Evolutionary conservation across 2,329 filamentous ascomycete species (phyloP).

Genomic region (Didymella glomerata): DNA sequence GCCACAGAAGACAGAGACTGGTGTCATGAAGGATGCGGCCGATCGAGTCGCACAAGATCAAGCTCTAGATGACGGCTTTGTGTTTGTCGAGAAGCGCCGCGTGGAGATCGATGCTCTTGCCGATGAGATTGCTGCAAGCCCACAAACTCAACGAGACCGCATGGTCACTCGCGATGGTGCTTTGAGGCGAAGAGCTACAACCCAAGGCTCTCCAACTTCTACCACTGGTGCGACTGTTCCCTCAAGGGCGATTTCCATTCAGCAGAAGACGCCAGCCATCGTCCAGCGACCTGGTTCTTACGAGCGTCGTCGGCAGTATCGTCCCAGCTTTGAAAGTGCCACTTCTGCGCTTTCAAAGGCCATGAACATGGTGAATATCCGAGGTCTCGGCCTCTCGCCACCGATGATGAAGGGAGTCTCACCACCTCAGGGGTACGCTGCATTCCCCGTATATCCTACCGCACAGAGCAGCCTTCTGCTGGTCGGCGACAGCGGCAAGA

Average conservation of each 20-base stretch:
- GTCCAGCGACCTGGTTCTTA: constrained; percentile 83
- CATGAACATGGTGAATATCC: constrained; percentile 87
- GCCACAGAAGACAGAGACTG: constrained; percentile 51
- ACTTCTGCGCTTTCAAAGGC: constrained; percentile 95
- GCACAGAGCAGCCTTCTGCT: constrained; percentile 74
- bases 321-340: constrained; percentile 75
- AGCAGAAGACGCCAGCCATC: constrained; percentile 66
- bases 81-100: constrained; percentile 91
- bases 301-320: constrained; percentile 79
- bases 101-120: constrained; percentile 98
- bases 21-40: constrained; percentile 57
- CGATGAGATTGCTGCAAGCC: constrained; percentile 89
- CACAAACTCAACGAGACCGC: constrained; percentile 61
- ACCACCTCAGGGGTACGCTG: constrained; percentile 77
- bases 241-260: constrained; percentile 79
- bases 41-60: constrained; percentile 83
- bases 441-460: constrained; percentile 85
- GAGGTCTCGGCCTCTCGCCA: constrained; percentile 74
- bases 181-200: constrained; percentile 78
- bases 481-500: constrained; percentile 69
- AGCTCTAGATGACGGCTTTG: constrained; percentile 91
- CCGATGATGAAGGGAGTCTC: constrained; percentile 70
- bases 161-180: constrained; percentile 65
- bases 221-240: constrained; percentile 74
- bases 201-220: constrained; percentile 75